phyloP scores from a whole-genome alignment of 768 basidiomycete species.

The Auricularia heimuer region DNA sequence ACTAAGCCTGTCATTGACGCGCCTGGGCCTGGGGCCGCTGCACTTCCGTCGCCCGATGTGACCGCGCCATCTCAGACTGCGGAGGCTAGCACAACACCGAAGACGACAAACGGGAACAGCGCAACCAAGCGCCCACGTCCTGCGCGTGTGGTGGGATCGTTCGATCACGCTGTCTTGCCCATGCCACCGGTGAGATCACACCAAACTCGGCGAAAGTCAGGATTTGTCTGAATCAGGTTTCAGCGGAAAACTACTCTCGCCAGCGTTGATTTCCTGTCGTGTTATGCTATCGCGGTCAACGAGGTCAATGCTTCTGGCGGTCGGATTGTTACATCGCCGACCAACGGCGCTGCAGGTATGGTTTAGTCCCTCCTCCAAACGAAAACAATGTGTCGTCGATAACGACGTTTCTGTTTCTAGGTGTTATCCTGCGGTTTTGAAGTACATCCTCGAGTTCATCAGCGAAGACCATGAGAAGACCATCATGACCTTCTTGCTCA shows the following conservation, averaged over 20 bases:
- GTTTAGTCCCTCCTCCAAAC: slow-evolving; percentile 69
- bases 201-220: background rate
- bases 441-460: slow-evolving; percentile 47
- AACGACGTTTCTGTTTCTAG: slow-evolving; percentile 2
- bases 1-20: slow-evolving; percentile 19
- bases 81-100: background rate
- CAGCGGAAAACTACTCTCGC: slow-evolving; percentile 77
- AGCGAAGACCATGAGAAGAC: slow-evolving; percentile 86
- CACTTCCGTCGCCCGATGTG: slow-evolving; percentile 15
- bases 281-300: slow-evolving; percentile 91
- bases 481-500: slow-evolving; percentile 80
- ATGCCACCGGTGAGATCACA: slow-evolving; percentile 60
- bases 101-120: too few species aligned
- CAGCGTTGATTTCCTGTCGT: slow-evolving; percentile 86
- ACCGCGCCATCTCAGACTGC: slow-evolving; percentile 1
- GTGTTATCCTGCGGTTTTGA: slow-evolving; percentile 5
- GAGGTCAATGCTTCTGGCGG: slow-evolving; percentile 92
- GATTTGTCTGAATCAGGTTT: background rate
- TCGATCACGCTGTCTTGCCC: slow-evolving; percentile 70
- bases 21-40: slow-evolving; percentile 21
- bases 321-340: slow-evolving; percentile 89
- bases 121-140: slow-evolving; percentile 16
- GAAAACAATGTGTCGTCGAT: background rate
- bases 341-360: slow-evolving; percentile 88
- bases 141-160: slow-evolving; percentile 55